These are phyloP conservation scores for Echium plantagineum DNA, from an alignment of 257 asterid species.

Conservation along the genomic window DNA sequence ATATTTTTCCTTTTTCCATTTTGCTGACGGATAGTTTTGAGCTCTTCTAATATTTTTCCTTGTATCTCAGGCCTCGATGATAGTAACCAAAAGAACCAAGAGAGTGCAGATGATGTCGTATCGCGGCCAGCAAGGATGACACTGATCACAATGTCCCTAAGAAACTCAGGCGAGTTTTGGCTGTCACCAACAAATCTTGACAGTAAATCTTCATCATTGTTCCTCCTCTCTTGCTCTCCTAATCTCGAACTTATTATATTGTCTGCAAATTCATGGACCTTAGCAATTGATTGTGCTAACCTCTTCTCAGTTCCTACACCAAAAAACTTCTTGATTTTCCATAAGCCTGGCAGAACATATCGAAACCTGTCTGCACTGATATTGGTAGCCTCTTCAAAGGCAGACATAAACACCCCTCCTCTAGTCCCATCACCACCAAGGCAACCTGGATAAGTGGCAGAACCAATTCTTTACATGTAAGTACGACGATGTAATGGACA, in stretches of 20 bases:
- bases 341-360: slow-evolving; percentile 38
- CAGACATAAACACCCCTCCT: slow-evolving; percentile 59
- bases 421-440: slow-evolving; percentile 51
- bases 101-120: slow-evolving; percentile 74
- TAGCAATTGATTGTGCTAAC: slow-evolving; percentile 34
- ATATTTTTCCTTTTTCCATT: slow-evolving; percentile 13
- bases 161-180: slow-evolving; percentile 40
- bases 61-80: slow-evolving; percentile 39
- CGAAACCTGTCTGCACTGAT: slow-evolving; percentile 71
- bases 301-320: slow-evolving; percentile 56
- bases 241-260: slow-evolving; percentile 47
- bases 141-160: slow-evolving; percentile 75
- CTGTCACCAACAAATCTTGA: slow-evolving; percentile 51
- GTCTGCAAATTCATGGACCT: slow-evolving; percentile 62
- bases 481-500: too few relatives aligned
- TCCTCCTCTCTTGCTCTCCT: slow-evolving; percentile 25
- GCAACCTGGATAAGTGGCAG: slow-evolving; percentile 43
- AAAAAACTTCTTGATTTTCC: slow-evolving; percentile 34
- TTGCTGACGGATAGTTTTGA: slow-evolving; percentile 18
- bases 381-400: slow-evolving; percentile 70
- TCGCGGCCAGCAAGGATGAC: slow-evolving; percentile 88
- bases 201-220: slow-evolving; percentile 52
- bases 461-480: too few relatives aligned
- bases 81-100: slow-evolving; percentile 82
- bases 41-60: slow-evolving; percentile 39